These are phyloP conservation scores for Microdochium paspali DNA, from an alignment of 2,329 filamentous ascomycete species.

Conservation along the genomic window DNA sequence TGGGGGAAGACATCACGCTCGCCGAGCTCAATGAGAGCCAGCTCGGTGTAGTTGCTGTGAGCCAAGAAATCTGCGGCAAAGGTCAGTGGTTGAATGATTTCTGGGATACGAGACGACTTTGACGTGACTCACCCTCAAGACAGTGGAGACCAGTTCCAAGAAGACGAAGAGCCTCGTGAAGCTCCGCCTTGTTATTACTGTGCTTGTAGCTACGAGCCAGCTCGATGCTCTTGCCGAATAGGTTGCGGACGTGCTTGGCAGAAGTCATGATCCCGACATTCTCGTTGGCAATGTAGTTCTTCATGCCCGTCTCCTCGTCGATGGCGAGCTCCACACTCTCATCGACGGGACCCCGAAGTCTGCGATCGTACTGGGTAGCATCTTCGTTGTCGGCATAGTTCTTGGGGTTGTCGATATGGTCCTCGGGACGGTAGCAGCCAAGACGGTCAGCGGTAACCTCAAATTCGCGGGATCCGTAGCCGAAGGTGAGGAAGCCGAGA, in stretches of 20 bases:
- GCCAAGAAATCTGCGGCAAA: constrained; percentile 66
- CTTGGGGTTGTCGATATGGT: constrained; percentile 72
- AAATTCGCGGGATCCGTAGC: constrained; percentile 75
- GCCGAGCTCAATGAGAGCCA: constrained; percentile 79
- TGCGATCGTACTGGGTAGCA: constrained; percentile 70
- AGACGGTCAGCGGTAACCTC: constrained; percentile 73
- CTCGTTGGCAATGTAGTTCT: constrained; percentile 93
- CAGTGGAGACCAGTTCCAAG: constrained; percentile 86
- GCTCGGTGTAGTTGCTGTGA: constrained; percentile 87
- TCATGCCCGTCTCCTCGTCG: constrained; percentile 68
- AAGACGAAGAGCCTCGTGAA: constrained; percentile 78
- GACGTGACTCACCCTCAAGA: constrained; percentile 51
- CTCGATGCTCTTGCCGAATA: constrained; percentile 67
- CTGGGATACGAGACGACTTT: background rate
- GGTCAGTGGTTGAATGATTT: background rate
- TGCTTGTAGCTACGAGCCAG: constrained; percentile 67
- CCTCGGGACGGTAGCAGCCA: constrained; percentile 72
- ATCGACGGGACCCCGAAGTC: constrained; percentile 74
- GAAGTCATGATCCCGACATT: constrained; percentile 70
- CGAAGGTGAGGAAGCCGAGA: constrained; percentile 82
- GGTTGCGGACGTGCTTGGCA: constrained; percentile 62
- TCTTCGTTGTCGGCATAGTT: constrained; percentile 86
- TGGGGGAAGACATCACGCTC: constrained; percentile 79
- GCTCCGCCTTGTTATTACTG: constrained; percentile 60
- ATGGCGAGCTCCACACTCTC: constrained; percentile 70